Conservation (phyloP, 805 yeast genomes). For the Starmerella roubikii region DNA sequence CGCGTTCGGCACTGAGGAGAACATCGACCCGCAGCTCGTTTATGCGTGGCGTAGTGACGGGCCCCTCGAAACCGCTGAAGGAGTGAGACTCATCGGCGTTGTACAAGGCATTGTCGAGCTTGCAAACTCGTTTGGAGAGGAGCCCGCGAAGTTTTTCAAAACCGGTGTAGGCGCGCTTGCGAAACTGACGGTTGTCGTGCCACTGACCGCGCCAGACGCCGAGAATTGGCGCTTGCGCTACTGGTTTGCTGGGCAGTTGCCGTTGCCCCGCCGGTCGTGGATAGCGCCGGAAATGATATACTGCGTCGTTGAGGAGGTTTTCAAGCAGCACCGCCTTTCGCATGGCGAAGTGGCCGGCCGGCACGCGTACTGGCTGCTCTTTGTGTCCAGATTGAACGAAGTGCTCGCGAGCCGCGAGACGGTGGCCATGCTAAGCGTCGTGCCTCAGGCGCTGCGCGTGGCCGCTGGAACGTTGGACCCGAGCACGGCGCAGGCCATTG, state of each 20-base stretch:
- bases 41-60: not conserved
- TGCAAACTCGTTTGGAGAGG: slow-evolving; percentile 16
- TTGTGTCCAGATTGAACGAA: not conserved
- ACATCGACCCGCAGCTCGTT: slow-evolving; percentile 18
- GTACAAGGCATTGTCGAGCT: slow-evolving; percentile 21
- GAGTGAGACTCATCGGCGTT: slow-evolving; percentile 16
- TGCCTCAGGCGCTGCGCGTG: slow-evolving; percentile 11
- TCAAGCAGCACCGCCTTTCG: slow-evolving; percentile 2
- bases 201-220: not conserved
- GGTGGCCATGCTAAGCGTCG: slow-evolving; percentile 1
- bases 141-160: slow-evolving; percentile 12
- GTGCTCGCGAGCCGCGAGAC: not conserved
- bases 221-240: slow-evolving; percentile 19
- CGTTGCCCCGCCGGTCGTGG: not conserved
- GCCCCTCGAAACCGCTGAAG: slow-evolving; percentile 1
- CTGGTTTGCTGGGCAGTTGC: slow-evolving; percentile 17
- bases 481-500: slow-evolving; percentile 58
- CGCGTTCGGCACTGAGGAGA: slow-evolving; percentile 17
- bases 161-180: slow-evolving; percentile 1
- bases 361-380: slow-evolving; percentile 4
- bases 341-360: not conserved
- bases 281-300: slow-evolving; percentile 8
- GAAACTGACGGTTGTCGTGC: slow-evolving; percentile 5
- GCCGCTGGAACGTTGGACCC: slow-evolving; percentile 44
- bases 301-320: slow-evolving; percentile 4